Conservation (phyloP, 2,329 filamentous ascomycete species). For the Ophiocordyceps australis region DNA sequence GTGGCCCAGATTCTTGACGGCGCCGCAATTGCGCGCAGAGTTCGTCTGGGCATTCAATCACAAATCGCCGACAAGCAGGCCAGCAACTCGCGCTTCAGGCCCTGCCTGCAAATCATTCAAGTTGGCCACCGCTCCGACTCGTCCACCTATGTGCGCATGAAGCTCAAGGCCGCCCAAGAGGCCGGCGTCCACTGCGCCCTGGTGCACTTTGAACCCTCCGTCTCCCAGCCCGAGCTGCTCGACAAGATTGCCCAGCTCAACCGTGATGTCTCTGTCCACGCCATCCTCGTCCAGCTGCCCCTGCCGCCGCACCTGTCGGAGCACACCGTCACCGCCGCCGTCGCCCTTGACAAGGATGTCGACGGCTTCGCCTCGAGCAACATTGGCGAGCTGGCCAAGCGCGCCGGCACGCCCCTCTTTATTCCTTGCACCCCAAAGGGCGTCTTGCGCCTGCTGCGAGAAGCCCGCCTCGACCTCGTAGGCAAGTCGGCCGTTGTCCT, state of each 20-base stretch:
- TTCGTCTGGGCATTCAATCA: conserved; percentile 62
- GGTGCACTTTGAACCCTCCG: conserved; percentile 64
- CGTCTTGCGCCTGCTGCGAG: conserved; percentile 80
- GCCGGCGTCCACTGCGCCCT: conserved; percentile 81
- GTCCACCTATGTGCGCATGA: conserved; percentile 98
- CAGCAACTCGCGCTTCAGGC: conserved; percentile 72
- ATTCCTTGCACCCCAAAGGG: conserved; percentile 93
- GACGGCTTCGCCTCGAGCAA: conserved; percentile 90
- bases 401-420: conserved; percentile 77
- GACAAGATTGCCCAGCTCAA: conserved; percentile 69
- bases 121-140: conserved; percentile 89
- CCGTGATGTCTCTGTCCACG: conserved; percentile 71
- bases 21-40: conserved; percentile 82
- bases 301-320: conserved; percentile 82
- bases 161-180: conserved; percentile 92
- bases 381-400: conserved; percentile 93
- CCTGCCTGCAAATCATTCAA: conserved; percentile 87
- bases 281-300: conserved; percentile 86
- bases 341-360: conserved; percentile 89
- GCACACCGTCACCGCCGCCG: conserved; percentile 75
- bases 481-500: conserved; percentile 93
- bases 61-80: conserved; percentile 72
- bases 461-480: conserved; percentile 63
- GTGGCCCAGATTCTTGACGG: conserved; percentile 85
- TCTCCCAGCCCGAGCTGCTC: conserved; percentile 72